Base-by-base conservation (phyloP, 1,139 yeast genomes). In the Candida sp. region DNA sequence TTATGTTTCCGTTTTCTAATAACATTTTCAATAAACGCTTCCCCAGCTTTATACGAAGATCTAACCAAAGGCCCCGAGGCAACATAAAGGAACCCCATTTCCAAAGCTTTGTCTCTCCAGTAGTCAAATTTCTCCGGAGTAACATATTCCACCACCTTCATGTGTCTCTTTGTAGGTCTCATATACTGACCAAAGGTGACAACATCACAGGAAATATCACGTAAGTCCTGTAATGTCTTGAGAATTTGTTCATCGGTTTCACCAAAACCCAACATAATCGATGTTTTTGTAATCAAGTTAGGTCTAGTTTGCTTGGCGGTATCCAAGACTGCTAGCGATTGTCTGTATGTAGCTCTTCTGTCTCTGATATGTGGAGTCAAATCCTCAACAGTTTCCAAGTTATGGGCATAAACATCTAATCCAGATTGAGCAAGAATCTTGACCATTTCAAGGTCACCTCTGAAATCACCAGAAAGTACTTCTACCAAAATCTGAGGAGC, bases 171-270 rank as follows among this genome's bases (percentile, higher is more conserved):
- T 1, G 99, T 95, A 37, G 99, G 99, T 60, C 98, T 81, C 99
- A 95, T 95, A 66, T 95, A 95, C 68, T 95, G 99, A 35, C 99
- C 99, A 66, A 95, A 93, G 0, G 99, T 95, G 22, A 95, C 97
- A 43, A 95, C 96, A 58, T 95, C 99, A 62, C 96, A 95, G 6
- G 77, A 71, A 42, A 85, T 79, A 21, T 67, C 80, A 50, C 99
- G 79, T 53, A 95, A 73, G 61, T 89, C 95, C 45, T 63, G 71
- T 56, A 95, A 64, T 1, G 98, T 84, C 53, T 81, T 83, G 57
- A 83, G 61, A 22, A 95, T 66, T 66, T 93, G 97, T 39, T 84
- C 96, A 59, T 93, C 99, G 5, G 90, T 81, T 64, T 95, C 99
- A 37, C 99, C 99, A 50, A 95, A 80, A 12, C 99, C 99, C 45